phyloP scores from a whole-genome alignment of 208 protist genomes.

The Acanthamoeba castellanii region DNA sequence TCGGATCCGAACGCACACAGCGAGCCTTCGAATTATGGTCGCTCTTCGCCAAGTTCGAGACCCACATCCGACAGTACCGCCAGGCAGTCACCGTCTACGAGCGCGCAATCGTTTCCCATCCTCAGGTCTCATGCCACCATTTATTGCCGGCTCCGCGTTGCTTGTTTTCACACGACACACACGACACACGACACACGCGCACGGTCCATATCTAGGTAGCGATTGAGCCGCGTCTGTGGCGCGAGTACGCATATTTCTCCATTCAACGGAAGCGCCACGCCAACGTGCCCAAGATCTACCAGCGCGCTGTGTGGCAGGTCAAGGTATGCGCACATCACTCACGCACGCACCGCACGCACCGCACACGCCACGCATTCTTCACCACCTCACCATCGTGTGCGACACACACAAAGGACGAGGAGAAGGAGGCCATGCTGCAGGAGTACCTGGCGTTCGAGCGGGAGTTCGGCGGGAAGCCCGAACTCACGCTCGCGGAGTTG shows the following conservation, averaged over 20 bases:
- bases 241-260: neutral
- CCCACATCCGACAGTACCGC: neutral
- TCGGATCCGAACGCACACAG: neutral
- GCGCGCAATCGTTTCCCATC: neutral
- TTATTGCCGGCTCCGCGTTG: too few relatives aligned
- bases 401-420: neutral
- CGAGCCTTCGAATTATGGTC: neutral
- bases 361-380: too few relatives aligned
- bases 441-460: constrained; percentile 7
- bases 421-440: neutral
- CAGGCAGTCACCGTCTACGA: neutral
- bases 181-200: too few relatives aligned
- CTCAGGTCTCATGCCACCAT: neutral
- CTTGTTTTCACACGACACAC: neutral
- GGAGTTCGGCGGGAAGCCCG: neutral
- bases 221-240: neutral
- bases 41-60: neutral
- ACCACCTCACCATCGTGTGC: too few relatives aligned
- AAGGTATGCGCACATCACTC: neutral
- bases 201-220: neutral
- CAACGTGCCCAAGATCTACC: constrained; percentile 21
- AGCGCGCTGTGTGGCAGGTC: neutral
- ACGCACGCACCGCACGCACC: neutral
- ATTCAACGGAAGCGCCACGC: neutral
- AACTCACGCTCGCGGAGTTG: neutral